Percentiles rank a stretch among this genome's conserved stretches.
Evolutionary conservation across 2,329 filamentous ascomycete genomes (phyloP).

Genomic region (Pseudocercospora pini-densiflorae): DNA sequence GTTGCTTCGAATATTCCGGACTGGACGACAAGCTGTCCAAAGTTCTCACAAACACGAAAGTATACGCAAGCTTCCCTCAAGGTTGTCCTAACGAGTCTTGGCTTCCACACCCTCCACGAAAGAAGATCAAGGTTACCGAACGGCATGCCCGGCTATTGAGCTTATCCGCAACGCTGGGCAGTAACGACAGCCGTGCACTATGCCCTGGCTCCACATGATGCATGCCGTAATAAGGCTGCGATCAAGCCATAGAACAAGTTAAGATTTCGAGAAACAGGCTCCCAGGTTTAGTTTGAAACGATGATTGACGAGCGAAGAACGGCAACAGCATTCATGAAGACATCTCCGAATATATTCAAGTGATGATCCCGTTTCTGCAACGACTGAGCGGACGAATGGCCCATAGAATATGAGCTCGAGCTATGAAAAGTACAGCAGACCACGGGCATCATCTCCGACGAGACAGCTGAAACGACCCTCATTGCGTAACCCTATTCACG

Average conservation of each 20-base stretch:
- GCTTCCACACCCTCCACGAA: neutral
- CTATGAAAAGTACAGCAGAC: neutral
- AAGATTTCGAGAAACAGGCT: neutral
- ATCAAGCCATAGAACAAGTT: neutral
- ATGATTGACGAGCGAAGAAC: neutral
- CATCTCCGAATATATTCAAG: neutral
- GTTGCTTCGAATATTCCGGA: neutral
- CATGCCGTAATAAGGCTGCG: neutral
- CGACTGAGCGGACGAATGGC: neutral
- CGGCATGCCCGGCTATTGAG: neutral
- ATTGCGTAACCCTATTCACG: neutral
- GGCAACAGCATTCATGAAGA: neutral
- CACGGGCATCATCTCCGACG: neutral
- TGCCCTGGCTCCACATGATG: neutral
- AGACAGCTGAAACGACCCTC: neutral
- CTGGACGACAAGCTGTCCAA: neutral
- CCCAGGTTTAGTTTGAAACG: neutral
- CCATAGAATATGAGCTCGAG: neutral
- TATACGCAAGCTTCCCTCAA: neutral
- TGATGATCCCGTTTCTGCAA: neutral
- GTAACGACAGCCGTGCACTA: neutral
- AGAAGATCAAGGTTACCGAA: constrained; percentile 1
- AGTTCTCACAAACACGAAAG: neutral
- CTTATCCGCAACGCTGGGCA: neutral
- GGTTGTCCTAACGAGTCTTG: neutral